Percentiles rank a stretch among this genome's conserved stretches.
Evolutionary conservation across 768 basidiomycete species (phyloP).

Genomic region (Mrakia frigida): DNA sequence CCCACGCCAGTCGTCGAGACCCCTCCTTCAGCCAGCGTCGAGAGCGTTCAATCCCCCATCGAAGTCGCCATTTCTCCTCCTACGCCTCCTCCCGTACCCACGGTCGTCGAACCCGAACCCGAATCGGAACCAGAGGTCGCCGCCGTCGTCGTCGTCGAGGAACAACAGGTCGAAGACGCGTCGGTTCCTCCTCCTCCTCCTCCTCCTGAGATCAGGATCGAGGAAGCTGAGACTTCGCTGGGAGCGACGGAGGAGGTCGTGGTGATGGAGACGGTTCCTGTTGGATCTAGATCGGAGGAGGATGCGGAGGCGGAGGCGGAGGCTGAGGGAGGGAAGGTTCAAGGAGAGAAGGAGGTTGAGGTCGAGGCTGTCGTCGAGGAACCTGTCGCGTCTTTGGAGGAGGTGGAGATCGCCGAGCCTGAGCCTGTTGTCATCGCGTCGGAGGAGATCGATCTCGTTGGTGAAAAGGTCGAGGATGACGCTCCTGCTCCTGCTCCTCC

Average conservation of each 20-base stretch:
- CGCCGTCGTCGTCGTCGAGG: neutral
- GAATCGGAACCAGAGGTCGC: neutral
- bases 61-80: conserved; percentile 7
- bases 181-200: neutral
- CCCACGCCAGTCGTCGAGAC: neutral
- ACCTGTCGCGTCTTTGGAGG: too few species aligned
- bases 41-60: conserved; percentile 3
- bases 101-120: neutral
- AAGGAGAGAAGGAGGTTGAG: neutral
- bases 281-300: neutral
- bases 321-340: neutral
- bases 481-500: neutral
- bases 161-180: neutral
- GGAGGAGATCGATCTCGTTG: neutral
- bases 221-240: neutral
- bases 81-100: neutral
- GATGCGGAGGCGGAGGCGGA: too few species aligned
- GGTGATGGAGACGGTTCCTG: neutral
- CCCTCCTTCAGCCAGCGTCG: neutral
- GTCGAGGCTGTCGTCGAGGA: too few species aligned
- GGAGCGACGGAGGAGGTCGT: neutral
- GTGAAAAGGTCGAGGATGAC: neutral
- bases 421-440: neutral
- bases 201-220: neutral
- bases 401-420: neutral